Percentiles rank a stretch among this genome's conserved stretches.
phyloP scores from a whole-genome alignment of 108 stramenopile species.

The Skeletonema costatum region DNA sequence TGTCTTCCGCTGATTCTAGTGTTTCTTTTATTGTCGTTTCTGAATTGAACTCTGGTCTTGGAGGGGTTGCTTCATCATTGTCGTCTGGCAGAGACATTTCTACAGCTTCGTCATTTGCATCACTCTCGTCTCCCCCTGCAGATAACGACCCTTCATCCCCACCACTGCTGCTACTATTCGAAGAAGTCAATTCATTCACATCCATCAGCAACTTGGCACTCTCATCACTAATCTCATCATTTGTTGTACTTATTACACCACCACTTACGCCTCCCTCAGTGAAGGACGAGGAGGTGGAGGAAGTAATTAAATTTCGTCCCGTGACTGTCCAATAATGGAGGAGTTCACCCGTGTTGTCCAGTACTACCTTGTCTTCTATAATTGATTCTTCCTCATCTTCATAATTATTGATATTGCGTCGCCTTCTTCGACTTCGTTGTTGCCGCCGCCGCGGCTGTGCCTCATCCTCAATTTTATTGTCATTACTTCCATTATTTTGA shows the following conservation, averaged over 20 bases:
- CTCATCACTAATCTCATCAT: constrained; percentile 7
- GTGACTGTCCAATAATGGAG: constrained; percentile 39
- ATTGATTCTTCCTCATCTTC: neutral
- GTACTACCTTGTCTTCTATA: neutral
- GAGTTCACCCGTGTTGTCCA: neutral
- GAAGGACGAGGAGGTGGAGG: neutral
- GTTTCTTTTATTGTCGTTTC: neutral
- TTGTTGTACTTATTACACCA: neutral
- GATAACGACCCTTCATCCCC: neutral
- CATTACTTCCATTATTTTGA: neutral
- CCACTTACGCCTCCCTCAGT: no score
- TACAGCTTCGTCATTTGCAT: no score
- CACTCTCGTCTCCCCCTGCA: no score
- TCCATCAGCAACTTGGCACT: neutral
- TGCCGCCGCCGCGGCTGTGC: neutral
- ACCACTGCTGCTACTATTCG: neutral
- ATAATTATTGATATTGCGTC: neutral
- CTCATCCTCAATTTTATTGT: neutral
- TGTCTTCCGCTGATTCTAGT: neutral
- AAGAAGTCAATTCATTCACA: neutral
- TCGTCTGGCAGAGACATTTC: no score
- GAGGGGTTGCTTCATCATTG: no score
- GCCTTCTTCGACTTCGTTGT: neutral
- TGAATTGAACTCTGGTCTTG: neutral
- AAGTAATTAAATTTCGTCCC: constrained; percentile 33